phyloP scores from a whole-genome alignment of 225 moss, liverwort and hornwort species.

The Polytrichum commune region DNA sequence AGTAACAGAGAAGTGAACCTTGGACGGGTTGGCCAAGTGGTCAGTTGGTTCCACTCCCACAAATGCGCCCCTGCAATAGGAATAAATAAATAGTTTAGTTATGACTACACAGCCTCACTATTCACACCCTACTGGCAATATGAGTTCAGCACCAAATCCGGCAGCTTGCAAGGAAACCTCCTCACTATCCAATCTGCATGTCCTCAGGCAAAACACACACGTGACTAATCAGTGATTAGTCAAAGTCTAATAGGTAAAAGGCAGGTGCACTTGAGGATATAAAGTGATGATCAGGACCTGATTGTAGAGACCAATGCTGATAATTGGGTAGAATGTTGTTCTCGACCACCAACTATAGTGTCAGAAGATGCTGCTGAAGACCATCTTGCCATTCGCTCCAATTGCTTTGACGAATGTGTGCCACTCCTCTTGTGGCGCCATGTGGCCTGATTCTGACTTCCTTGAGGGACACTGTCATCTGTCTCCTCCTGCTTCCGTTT shows the following conservation, averaged over 20 bases:
- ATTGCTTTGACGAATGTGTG: conserved; percentile 45
- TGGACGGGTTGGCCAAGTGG: conserved; percentile 52
- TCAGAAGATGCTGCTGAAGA: conserved; percentile 37
- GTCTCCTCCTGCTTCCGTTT: conserved; percentile 39
- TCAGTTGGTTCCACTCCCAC: conserved; percentile 51
- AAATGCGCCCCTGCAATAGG: conserved; percentile 63
- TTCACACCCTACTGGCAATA: too few species aligned
- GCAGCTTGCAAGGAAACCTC: too few species aligned
- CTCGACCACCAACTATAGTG: conserved; percentile 51
- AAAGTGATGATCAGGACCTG: conserved; percentile 33
- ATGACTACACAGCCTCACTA: conserved; percentile 15
- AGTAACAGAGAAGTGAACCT: conserved; percentile 25
- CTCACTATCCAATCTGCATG: too few species aligned
- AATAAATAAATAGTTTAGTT: conserved; percentile 15
- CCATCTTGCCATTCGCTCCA: conserved; percentile 48
- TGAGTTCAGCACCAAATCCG: too few species aligned
- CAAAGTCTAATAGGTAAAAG: too few species aligned
- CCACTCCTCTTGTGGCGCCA: conserved; percentile 55
- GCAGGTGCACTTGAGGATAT: too few species aligned
- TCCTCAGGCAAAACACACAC: too few species aligned
- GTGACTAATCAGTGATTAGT: not conserved
- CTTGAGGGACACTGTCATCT: conserved; percentile 25
- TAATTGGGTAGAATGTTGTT: conserved; percentile 49
- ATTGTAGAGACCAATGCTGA: conserved; percentile 61
- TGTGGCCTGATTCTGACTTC: conserved; percentile 35